phyloP scores from a whole-genome alignment of 305 asterid species.

The Plantago coronopus region DNA sequence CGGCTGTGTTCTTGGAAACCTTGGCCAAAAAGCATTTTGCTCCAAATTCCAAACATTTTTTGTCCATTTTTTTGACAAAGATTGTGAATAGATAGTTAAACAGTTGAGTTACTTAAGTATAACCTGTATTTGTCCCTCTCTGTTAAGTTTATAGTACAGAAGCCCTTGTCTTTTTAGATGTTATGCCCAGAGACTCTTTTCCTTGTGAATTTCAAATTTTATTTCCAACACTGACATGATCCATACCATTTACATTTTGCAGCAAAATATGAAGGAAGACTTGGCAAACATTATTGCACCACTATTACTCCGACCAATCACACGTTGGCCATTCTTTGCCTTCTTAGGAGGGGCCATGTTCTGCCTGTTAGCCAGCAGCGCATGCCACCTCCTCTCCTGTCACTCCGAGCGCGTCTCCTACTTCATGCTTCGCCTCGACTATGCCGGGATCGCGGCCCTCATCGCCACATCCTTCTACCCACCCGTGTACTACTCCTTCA shows the following conservation, averaged over 20 bases:
- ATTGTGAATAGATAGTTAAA: not conserved
- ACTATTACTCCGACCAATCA: slow-evolving; percentile 64
- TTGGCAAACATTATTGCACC: slow-evolving; percentile 80
- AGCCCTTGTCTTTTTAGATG: not conserved
- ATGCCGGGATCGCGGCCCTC: slow-evolving; percentile 87
- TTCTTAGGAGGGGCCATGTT: slow-evolving; percentile 99
- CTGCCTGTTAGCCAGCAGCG: slow-evolving; percentile 87
- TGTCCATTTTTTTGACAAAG: not conserved
- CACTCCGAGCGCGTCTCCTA: slow-evolving; percentile 83
- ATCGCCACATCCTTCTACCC: slow-evolving; percentile 95
- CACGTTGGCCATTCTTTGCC: slow-evolving; percentile 96
- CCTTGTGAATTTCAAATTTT: not conserved
- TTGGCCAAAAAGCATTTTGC: too few species aligned
- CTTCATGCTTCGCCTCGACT: slow-evolving; percentile 86
- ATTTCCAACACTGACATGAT: slow-evolving; percentile 6
- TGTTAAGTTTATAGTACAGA: not conserved
- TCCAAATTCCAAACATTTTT: too few species aligned
- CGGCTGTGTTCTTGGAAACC: too few species aligned
- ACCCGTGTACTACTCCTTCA: slow-evolving; percentile 89
- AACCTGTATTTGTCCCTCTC: not conserved
- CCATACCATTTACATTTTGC: slow-evolving; percentile 28
- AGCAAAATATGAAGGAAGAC: slow-evolving; percentile 76
- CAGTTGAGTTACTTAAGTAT: too few species aligned
- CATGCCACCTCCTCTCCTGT: slow-evolving; percentile 86
- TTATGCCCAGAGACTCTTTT: not conserved